Evolutionary conservation across 306 rosid species (phyloP).

Genomic region (Gastrolobium bilobum): DNA sequence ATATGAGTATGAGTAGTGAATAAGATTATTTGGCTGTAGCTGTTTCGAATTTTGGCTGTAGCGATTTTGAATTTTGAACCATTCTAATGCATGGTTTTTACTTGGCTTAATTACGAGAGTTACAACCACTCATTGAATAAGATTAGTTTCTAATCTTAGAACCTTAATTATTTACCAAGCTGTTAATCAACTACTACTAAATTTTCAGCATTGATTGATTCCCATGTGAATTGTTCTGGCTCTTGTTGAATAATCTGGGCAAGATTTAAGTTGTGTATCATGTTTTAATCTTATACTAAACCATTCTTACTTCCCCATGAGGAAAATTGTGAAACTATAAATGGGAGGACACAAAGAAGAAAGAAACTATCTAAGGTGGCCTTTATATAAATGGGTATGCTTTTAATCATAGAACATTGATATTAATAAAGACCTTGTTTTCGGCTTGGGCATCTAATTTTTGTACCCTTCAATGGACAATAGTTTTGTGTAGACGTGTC

Average conservation of each 20-base stretch:
- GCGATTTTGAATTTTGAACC: too few species aligned
- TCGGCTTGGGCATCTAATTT: conserved; percentile 19
- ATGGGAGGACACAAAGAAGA: conserved; percentile 5
- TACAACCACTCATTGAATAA: too few species aligned
- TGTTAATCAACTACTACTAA: conserved; percentile 64
- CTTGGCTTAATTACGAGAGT: too few species aligned
- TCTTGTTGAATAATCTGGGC: conserved; percentile 36
- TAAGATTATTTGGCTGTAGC: too few species aligned
- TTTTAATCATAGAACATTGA: not conserved
- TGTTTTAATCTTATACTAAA: conserved; percentile 6
- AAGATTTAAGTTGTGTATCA: conserved; percentile 14
- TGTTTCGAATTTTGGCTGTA: too few species aligned
- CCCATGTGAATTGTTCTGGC: conserved; percentile 57
- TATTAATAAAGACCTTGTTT: not conserved
- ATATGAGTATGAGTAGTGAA: too few species aligned
- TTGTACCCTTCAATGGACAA: too few species aligned
- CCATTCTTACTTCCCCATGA: not conserved
- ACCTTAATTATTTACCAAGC: conserved; percentile 4
- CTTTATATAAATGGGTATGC: too few species aligned
- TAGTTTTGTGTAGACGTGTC: conserved; percentile 13
- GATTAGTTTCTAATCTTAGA: too few species aligned
- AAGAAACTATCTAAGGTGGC: not conserved
- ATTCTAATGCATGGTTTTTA: too few species aligned
- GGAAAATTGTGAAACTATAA: conserved; percentile 4
- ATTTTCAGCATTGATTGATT: conserved; percentile 49